phyloP scores from a whole-genome alignment of 768 basidiomycete species.

The Pholiota microspora region DNA sequence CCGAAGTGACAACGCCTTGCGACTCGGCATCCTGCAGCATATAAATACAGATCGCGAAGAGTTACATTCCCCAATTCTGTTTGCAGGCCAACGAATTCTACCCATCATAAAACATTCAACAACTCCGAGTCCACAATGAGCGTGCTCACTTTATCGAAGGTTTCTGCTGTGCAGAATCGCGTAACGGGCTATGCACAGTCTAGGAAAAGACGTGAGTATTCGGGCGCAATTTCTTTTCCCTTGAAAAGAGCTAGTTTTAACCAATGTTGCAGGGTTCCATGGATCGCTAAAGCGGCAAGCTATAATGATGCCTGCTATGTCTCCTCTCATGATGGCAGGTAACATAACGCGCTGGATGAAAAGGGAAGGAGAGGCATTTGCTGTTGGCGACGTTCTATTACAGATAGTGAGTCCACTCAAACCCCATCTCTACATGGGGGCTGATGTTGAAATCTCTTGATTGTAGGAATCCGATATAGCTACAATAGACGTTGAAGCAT shows the following conservation, averaged over 20 bases:
- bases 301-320: conserved; percentile 81
- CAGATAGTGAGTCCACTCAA: conserved; percentile 57
- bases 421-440: background rate
- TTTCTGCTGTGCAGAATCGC: conserved; percentile 21
- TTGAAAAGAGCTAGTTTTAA: background rate
- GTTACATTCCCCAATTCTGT: conserved; percentile 10
- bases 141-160: conserved; percentile 22
- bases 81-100: conserved; percentile 19
- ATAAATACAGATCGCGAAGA: background rate
- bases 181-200: conserved; percentile 19
- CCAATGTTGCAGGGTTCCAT: conserved; percentile 28
- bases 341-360: conserved; percentile 80
- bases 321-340: conserved; percentile 86
- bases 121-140: conserved; percentile 12
- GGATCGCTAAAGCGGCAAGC: conserved; percentile 31
- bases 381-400: conserved; percentile 69
- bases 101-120: background rate
- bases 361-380: conserved; percentile 70
- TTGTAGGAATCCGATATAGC: conserved; percentile 79
- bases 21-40: background rate
- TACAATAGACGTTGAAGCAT: conserved; percentile 88
- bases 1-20: background rate
- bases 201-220: conserved; percentile 26
- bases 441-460: background rate
- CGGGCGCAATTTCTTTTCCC: too few species aligned